Percentiles rank a stretch among this genome's conserved stretches.
Conservation (phyloP, 2,329 filamentous ascomycete species). For the Sporothrix protearum region DNA sequence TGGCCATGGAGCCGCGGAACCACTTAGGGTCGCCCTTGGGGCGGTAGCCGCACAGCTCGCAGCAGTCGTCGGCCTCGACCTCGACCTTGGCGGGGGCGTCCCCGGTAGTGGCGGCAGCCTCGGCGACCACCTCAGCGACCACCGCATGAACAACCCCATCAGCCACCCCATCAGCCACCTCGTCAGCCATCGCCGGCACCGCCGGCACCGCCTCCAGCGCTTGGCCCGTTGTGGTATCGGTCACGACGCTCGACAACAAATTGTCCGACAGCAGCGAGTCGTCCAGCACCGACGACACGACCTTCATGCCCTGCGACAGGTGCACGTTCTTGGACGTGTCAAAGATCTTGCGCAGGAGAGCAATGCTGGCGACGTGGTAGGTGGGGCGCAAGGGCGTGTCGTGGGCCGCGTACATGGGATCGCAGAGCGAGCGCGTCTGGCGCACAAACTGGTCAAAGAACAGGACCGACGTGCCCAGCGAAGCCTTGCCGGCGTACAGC, state of each 20-base stretch:
- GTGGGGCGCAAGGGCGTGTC: conserved; percentile 36
- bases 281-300: conserved; percentile 4
- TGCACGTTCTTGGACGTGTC: conserved; percentile 8
- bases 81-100: conserved; percentile 15
- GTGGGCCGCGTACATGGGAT: conserved; percentile 42
- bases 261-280: not conserved
- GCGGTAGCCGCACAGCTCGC: conserved; percentile 53
- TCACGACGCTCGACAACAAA: not conserved
- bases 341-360: conserved; percentile 39
- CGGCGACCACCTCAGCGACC: not conserved
- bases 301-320: conserved; percentile 9
- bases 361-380: conserved; percentile 44
- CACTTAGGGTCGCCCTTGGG: conserved; percentile 56
- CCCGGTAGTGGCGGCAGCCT: not conserved
- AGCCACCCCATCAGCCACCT: not conserved
- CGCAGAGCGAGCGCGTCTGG: conserved; percentile 42
- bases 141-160: not conserved
- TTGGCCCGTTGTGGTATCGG: not conserved
- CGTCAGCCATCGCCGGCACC: not conserved
- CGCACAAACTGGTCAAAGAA: conserved; percentile 45
- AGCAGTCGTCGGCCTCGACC: conserved; percentile 45
- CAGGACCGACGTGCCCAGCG: conserved; percentile 34
- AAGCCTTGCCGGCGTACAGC: conserved; percentile 49
- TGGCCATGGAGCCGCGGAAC: conserved; percentile 58
- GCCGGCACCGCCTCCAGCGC: not conserved